Percentiles rank a stretch among this genome's conserved stretches.
Evolutionary conservation across 257 asterid genomes (phyloP).

Genomic region (Thymus quinquecostatus): DNA sequence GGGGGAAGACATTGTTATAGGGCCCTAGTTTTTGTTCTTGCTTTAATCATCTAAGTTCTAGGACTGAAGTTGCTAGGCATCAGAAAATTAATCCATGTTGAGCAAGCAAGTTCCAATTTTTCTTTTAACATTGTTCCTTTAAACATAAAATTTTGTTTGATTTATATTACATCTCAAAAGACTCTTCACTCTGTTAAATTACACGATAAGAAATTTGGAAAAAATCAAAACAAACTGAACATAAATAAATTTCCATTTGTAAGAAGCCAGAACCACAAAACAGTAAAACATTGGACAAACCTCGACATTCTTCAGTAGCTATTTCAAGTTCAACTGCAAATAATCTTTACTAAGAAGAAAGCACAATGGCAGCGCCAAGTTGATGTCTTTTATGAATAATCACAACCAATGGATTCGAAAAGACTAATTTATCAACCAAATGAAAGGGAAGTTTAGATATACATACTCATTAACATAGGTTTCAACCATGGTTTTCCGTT

Average conservation of each 20-base stretch:
- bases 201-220: not conserved
- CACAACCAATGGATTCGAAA: not conserved
- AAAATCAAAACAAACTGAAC: too few relatives aligned
- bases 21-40: not conserved
- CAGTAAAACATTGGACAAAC: not conserved
- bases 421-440: slow-evolving; percentile 4
- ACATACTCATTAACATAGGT: slow-evolving; percentile 61
- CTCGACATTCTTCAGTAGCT: slow-evolving; percentile 4
- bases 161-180: not conserved
- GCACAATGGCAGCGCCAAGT: not conserved
- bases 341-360: not conserved
- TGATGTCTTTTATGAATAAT: not conserved
- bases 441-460: slow-evolving; percentile 16
- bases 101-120: not conserved
- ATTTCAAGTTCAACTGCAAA: not conserved
- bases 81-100: not conserved
- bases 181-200: not conserved
- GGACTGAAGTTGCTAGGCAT: not conserved
- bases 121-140: not conserved
- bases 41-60: not conserved
- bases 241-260: too few relatives aligned
- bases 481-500: slow-evolving; percentile 60
- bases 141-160: not conserved
- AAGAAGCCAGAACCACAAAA: not conserved
- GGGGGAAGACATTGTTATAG: not conserved